Evolutionary conservation across 75 land plant genomes (phyloP), one percentile per base, ranked within the genome.

Genomic region (Gnetum montanum): DNA sequence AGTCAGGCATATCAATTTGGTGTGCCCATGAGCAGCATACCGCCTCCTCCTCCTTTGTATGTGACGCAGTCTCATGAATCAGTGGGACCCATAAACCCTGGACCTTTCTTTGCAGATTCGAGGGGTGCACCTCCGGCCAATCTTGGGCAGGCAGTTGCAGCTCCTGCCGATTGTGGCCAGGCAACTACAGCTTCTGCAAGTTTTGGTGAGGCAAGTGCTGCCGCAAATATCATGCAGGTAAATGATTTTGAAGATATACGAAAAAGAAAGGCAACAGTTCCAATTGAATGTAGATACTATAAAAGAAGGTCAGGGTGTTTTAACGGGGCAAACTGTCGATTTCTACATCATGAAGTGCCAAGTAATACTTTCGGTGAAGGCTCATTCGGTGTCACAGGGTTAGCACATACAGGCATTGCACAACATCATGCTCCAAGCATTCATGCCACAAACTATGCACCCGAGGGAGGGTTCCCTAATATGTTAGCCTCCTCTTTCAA

Each of bases 291-390:
- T 46, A 65, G 73, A 46, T 61, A 68, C 49, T 80, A 68, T 34
- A 56, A 47, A 7, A 47, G 63, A 63, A 36, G 22, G 18, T 83
- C 84, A 22, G 63, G 73, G 65, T 83, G 87, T 49, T 61, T 65
- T 22, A 75, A 73, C 60, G 87, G 87, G 35, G 64, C 79, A 33
- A 69, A 68, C 13, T 83, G 87, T 59, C 68, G 77, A 0, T 79
- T 54, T 61, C 13, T 59, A 20, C 87, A 83, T 61, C 70, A 46
- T 40, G 76, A 62, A 26, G 16, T 34, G 12, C 44, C 43, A 15
- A 59, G 23, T 22, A 44, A 30, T 31, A 69, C 51, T 47, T n/a
- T n/a, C n/a, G n/a, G n/a, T n/a, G n/a, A n/a, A n/a, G 36, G 34
- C 29, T 58, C 62, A 18, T 61, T 37, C n/a, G n/a, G n/a, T n/a